These are phyloP conservation scores for Spathaspora sp. DNA, from an alignment of 1,139 yeast species.

Conservation along the genomic window DNA sequence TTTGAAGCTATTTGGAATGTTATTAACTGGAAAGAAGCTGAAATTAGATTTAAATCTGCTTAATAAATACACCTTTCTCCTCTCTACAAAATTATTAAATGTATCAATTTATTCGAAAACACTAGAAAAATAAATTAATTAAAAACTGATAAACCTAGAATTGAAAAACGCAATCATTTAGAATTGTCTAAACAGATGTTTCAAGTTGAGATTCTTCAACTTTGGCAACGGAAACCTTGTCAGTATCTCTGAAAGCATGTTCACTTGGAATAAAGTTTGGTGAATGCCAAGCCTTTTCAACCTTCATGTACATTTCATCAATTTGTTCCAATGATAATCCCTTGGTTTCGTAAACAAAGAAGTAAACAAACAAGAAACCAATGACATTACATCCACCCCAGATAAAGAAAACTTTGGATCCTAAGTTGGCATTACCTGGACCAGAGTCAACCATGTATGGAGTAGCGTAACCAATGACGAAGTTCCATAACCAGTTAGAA, in stretches of 20 bases:
- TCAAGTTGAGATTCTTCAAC: constrained; percentile 11
- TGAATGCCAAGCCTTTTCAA: constrained; percentile 36
- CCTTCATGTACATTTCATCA: constrained; percentile 40
- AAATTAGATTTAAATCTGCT: constrained; percentile 45
- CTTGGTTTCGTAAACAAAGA: constrained; percentile 70
- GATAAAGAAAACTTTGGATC: constrained; percentile 67
- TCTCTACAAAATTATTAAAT: no score
- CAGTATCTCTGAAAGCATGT: constrained; percentile 32
- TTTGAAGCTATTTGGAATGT: constrained; percentile 97
- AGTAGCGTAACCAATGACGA: constrained; percentile 66
- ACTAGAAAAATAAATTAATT: background rate
- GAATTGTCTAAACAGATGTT: constrained; percentile 2
- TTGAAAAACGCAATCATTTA: background rate
- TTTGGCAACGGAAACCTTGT: constrained; percentile 8
- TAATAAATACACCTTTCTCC: background rate
- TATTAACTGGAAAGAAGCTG: constrained; percentile 95
- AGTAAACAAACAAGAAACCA: constrained; percentile 57
- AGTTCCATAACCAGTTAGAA: constrained; percentile 72
- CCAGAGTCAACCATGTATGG: constrained; percentile 66
- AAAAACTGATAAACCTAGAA: background rate
- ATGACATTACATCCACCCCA: constrained; percentile 52
- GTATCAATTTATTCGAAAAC: background rate
- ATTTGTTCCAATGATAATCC: constrained; percentile 76
- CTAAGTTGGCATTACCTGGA: constrained; percentile 60
- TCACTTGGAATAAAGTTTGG: constrained; percentile 28